Percentiles rank a stretch among this genome's conserved stretches.
Conservation (phyloP, 768 basidiomycete genomes). For the Boletus huronensis region DNA sequence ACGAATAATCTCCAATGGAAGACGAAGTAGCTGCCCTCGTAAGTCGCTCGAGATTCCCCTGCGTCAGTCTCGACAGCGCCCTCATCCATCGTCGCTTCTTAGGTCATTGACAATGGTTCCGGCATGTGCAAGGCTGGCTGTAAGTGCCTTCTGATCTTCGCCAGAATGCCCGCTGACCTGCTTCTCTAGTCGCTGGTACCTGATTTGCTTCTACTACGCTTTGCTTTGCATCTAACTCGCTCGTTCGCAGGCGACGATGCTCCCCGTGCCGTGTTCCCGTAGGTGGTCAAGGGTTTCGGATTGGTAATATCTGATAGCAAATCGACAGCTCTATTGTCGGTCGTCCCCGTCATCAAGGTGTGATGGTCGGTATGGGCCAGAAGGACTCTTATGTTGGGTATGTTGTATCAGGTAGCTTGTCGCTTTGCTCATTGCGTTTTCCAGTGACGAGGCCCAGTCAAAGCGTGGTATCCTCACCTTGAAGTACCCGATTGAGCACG, state of each 20-base stretch:
- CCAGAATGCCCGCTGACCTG: slow-evolving; percentile 18
- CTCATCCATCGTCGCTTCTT: slow-evolving; percentile 1
- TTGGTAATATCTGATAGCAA: slow-evolving; percentile 10
- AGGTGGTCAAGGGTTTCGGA: slow-evolving; percentile 35
- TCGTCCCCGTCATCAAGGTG: slow-evolving; percentile 90
- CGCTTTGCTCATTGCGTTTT: slow-evolving; percentile 12
- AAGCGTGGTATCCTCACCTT: slow-evolving; percentile 93
- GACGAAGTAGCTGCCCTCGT: slow-evolving; percentile 62
- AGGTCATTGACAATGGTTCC: slow-evolving; percentile 93
- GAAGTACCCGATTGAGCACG: slow-evolving; percentile 93
- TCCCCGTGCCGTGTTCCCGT: slow-evolving; percentile 94
- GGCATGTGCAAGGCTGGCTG: slow-evolving; percentile 99
- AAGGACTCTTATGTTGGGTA: slow-evolving; percentile 97
- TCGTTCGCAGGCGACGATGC: slow-evolving; percentile 75
- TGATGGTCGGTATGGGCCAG: slow-evolving; percentile 96
- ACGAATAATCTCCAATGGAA: slow-evolving; percentile 45
- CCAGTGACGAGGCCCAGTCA: slow-evolving; percentile 85
- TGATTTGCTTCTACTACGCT: neutral
- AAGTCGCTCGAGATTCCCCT: slow-evolving; percentile 10
- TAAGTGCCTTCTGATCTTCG: slow-evolving; percentile 41
- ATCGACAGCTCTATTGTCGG: slow-evolving; percentile 80
- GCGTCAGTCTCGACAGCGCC: neutral
- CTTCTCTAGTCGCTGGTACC: slow-evolving; percentile 59
- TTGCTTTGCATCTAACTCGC: slow-evolving; percentile 3
- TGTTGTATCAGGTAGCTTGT: slow-evolving; percentile 1